A percentile compares a stretch with the other conserved stretches of the same genome.
These are phyloP conservation scores for Lactifluus rugatus DNA, from an alignment of 768 basidiomycete species.

Conservation along the genomic window DNA sequence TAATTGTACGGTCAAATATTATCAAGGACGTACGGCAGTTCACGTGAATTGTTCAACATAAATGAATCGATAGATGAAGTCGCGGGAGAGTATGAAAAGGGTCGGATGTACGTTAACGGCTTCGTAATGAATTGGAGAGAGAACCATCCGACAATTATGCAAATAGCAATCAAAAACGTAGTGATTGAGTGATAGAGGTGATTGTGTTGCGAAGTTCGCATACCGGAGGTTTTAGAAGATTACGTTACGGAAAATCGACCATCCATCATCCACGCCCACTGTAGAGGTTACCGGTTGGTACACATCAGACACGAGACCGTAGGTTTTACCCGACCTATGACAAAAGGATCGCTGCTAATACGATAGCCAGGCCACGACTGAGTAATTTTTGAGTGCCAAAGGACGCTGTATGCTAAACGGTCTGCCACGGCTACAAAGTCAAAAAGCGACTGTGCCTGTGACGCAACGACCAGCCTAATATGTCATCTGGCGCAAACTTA, in stretches of 20 bases:
- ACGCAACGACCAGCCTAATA: background rate
- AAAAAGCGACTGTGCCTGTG: constrained; percentile 12
- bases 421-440: background rate
- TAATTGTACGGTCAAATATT: background rate
- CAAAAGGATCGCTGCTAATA: too few relatives aligned
- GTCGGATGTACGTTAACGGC: background rate
- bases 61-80: background rate
- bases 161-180: background rate
- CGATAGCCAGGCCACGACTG: too few relatives aligned
- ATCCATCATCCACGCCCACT: too few relatives aligned
- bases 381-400: background rate
- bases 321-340: too few relatives aligned
- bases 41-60: background rate
- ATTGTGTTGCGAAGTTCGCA: constrained; percentile 8
- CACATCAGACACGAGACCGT: too few relatives aligned
- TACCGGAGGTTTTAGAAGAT: background rate
- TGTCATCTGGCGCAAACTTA: background rate
- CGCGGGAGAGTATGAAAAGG: background rate
- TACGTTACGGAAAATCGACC: background rate
- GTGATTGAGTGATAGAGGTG: constrained; percentile 2
- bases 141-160: background rate
- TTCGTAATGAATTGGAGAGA: background rate
- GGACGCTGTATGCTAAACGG: background rate
- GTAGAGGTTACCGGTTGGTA: too few relatives aligned
- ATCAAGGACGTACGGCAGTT: background rate